These are phyloP conservation scores for Perkinsus chesapeaki DNA, from an alignment of 169 alveolate species.

Conservation along the genomic window DNA sequence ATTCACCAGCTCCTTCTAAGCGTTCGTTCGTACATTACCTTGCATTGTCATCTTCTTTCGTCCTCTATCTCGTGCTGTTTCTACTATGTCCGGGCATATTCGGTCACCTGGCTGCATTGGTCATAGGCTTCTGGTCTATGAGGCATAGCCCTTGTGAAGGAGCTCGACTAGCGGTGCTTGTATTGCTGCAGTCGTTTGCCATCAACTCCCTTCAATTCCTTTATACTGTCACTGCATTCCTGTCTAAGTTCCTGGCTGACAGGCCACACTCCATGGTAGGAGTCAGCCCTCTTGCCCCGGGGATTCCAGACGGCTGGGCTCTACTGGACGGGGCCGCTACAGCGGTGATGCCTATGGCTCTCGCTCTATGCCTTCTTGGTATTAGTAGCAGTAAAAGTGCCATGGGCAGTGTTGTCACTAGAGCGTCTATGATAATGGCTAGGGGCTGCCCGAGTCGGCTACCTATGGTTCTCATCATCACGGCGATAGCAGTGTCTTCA, in stretches of 20 bases:
- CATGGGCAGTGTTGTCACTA: not conserved
- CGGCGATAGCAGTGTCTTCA: not conserved
- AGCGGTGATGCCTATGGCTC: not conserved
- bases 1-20: too few relatives aligned
- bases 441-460: not conserved
- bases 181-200: not conserved
- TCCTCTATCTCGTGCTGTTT: not conserved
- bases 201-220: not conserved
- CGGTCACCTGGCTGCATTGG: not conserved
- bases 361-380: not conserved
- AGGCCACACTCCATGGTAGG: not conserved
- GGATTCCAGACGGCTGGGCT: not conserved
- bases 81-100: not conserved
- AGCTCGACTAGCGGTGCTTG: not conserved
- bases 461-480: not conserved
- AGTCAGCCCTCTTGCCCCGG: not conserved
- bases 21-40: too few relatives aligned
- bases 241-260: not conserved
- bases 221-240: not conserved
- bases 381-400: not conserved
- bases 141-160: not conserved
- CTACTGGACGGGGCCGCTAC: not conserved
- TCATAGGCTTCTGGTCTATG: not conserved
- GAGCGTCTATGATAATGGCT: not conserved
- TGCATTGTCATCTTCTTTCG: too few relatives aligned